Conservation (phyloP, 2,329 filamentous ascomycete genomes). For the Teratosphaeria pseudoeucalypti region DNA sequence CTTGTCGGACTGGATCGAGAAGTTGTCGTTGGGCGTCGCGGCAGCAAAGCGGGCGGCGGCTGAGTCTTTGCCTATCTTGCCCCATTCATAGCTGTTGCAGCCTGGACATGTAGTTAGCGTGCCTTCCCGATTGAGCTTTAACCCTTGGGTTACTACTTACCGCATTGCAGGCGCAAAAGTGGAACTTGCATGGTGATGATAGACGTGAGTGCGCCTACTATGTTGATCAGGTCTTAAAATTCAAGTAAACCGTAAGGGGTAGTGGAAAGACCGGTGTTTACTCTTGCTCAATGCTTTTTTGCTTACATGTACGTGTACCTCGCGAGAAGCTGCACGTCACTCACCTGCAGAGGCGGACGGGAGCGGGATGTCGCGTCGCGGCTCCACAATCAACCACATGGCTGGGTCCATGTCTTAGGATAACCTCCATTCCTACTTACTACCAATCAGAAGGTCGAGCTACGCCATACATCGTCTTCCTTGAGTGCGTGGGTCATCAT, state of each 20-base stretch:
- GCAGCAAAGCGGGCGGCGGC: constrained; percentile 83
- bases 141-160: constrained; percentile 30
- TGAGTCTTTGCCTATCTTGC: constrained; percentile 79
- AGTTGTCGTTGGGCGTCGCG: constrained; percentile 64
- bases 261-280: no score
- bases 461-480: background rate
- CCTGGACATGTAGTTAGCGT: constrained; percentile 42
- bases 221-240: background rate
- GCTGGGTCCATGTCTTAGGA: background rate
- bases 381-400: background rate
- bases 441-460: background rate
- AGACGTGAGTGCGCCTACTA: background rate
- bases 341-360: background rate
- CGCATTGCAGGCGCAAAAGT: constrained; percentile 72
- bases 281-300: background rate
- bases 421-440: background rate
- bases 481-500: background rate
- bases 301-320: background rate
- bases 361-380: background rate
- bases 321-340: background rate
- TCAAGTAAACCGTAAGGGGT: no score
- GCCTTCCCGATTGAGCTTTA: constrained; percentile 1
- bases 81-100: constrained; percentile 98
- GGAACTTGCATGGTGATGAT: constrained; percentile 59
- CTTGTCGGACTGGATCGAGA: constrained; percentile 73